Percentiles rank a stretch among this genome's conserved stretches.
These are phyloP conservation scores for Saturnispora diversa DNA, from an alignment of 805 yeast genomes.

Conservation along the genomic window DNA sequence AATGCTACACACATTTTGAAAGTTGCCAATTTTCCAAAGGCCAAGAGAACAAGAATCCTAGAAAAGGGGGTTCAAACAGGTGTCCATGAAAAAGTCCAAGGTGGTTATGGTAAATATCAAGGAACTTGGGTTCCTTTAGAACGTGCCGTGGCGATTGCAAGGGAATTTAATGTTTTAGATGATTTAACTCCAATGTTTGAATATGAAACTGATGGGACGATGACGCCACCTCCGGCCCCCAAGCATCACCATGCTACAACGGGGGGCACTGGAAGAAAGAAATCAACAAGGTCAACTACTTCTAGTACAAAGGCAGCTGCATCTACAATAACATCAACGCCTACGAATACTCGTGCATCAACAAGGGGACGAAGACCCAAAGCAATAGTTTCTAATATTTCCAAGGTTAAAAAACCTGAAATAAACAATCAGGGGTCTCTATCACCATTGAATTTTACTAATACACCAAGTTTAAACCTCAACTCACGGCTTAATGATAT, in stretches of 20 bases:
- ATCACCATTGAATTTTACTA: neutral
- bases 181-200: conserved; percentile 59
- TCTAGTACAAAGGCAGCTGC: conserved; percentile 1
- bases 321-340: conserved; percentile 4
- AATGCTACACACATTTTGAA: conserved; percentile 94
- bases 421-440: neutral
- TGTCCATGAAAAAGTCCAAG: conserved; percentile 87
- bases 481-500: neutral
- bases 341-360: neutral
- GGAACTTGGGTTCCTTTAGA: conserved; percentile 95
- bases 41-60: conserved; percentile 83
- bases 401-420: conserved; percentile 2
- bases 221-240: conserved; percentile 53
- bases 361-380: conserved; percentile 4
- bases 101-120: conserved; percentile 95
- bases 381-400: neutral
- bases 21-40: conserved; percentile 90
- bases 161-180: conserved; percentile 54
- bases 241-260: conserved; percentile 60
- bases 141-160: conserved; percentile 64
- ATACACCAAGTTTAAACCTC: neutral
- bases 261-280: conserved; percentile 29
- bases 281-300: conserved; percentile 9
- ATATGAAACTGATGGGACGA: conserved; percentile 40
- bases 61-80: conserved; percentile 92